phyloP scores from a whole-genome alignment of 371 early-diverging fungal species.

The Mucor velutinosus region DNA sequence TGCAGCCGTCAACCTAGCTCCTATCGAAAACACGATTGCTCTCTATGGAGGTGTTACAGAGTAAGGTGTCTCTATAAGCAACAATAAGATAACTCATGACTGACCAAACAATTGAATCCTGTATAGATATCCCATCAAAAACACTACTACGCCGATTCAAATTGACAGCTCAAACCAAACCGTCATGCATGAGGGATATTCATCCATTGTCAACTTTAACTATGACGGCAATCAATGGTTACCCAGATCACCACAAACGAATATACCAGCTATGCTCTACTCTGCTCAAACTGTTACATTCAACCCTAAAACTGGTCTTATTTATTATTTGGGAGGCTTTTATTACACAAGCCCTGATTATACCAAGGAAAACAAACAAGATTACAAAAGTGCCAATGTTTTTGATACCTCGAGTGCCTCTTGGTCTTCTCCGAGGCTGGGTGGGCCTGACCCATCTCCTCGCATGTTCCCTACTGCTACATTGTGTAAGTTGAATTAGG shows the following conservation, averaged over 20 bases:
- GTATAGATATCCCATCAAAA: not conserved
- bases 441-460: not conserved
- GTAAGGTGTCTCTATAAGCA: not conserved
- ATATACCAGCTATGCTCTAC: not conserved
- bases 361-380: not conserved
- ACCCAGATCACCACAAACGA: not conserved
- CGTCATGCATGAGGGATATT: not conserved
- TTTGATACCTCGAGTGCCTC: not conserved
- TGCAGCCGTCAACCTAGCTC: not conserved
- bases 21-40: not conserved
- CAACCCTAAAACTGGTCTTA: not conserved
- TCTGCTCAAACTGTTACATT: not conserved
- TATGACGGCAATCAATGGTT: not conserved
- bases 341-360: not conserved
- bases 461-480: slow-evolving; percentile 11
- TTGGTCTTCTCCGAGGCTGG: not conserved
- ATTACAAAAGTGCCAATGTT: not conserved
- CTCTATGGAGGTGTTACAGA: slow-evolving; percentile 8
- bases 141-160: not conserved
- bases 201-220: not conserved
- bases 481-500: not conserved
- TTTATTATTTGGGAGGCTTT: slow-evolving; percentile 13
- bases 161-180: slow-evolving; percentile 7
- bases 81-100: not conserved
- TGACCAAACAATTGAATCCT: not conserved